Evolutionary conservation across 495 filamentous ascomycete species (phyloP).

Genomic region (Podospora sp.): DNA sequence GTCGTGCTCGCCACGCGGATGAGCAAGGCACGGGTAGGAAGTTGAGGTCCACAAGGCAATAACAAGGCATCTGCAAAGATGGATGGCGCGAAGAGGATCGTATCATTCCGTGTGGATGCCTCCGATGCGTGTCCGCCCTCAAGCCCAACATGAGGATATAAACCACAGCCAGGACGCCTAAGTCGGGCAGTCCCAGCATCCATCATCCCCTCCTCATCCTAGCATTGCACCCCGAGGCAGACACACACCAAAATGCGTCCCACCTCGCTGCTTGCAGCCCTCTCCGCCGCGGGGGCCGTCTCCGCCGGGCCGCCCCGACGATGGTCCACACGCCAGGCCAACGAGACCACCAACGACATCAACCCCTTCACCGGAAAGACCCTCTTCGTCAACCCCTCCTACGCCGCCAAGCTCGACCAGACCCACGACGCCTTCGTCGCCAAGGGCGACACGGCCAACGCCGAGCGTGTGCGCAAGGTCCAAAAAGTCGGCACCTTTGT

Average conservation of each 20-base stretch:
- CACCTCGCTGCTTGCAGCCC: constrained; percentile 2
- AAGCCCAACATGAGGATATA: no score
- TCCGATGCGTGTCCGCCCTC: no score
- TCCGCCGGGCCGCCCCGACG: neutral
- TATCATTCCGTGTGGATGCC: no score
- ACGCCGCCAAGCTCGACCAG: constrained; percentile 53
- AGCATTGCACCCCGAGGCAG: neutral
- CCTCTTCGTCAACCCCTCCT: constrained; percentile 57
- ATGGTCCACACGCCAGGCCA: no score
- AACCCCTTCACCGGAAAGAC: constrained; percentile 59
- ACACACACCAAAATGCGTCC: neutral
- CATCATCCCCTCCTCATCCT: no score
- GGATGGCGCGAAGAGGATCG: no score
- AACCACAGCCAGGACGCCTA: no score
- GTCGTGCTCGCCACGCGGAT: no score
- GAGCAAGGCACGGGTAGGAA: no score
- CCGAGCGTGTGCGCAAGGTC: constrained; percentile 43
- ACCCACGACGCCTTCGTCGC: constrained; percentile 51
- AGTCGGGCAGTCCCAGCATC: no score
- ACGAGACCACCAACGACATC: neutral
- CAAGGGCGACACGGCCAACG: constrained; percentile 39
- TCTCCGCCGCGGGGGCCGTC: constrained; percentile 16
- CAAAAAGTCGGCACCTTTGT: constrained; percentile 57
- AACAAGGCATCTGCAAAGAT: no score
- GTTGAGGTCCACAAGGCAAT: no score